A percentile compares a stretch with the other conserved stretches of the same genome.
Conservation (phyloP, 257 asterid species). For the Ilex asprella region DNA sequence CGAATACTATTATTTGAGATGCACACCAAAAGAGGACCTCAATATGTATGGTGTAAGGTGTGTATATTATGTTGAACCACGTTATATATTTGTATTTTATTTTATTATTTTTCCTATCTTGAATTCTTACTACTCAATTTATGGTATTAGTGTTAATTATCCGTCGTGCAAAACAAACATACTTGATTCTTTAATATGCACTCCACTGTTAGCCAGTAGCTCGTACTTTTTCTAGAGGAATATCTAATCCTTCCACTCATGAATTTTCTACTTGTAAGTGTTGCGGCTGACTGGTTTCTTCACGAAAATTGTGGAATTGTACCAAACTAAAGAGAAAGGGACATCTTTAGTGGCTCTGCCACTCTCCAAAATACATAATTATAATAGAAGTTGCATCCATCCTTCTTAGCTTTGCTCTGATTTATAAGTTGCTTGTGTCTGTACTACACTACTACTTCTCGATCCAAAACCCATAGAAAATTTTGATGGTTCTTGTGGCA, state of each 20-base stretch:
- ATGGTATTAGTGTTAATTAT: too few species aligned
- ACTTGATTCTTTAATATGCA: too few species aligned
- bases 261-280: neutral
- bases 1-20: too few species aligned
- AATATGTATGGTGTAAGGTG: too few species aligned
- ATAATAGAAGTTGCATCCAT: constrained; percentile 3
- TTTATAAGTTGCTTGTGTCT: constrained; percentile 29
- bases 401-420: neutral
- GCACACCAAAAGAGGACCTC: too few species aligned
- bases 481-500: constrained; percentile 1
- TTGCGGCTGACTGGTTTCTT: constrained; percentile 14
- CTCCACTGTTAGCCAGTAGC: too few species aligned
- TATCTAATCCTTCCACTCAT: constrained; percentile 11
- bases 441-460: constrained; percentile 5
- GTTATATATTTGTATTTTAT: too few species aligned
- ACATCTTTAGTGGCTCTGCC: constrained; percentile 28
- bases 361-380: constrained; percentile 11
- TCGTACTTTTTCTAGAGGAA: neutral
- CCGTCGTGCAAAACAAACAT: too few species aligned
- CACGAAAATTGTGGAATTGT: constrained; percentile 16
- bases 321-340: constrained; percentile 38
- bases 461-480: neutral
- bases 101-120: too few species aligned
- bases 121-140: too few species aligned
- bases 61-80: too few species aligned